Percentiles rank a stretch among this genome's conserved stretches.
Evolutionary conservation across 2,329 filamentous ascomycete genomes (phyloP).

Genomic region (Colletotrichum sp.): DNA sequence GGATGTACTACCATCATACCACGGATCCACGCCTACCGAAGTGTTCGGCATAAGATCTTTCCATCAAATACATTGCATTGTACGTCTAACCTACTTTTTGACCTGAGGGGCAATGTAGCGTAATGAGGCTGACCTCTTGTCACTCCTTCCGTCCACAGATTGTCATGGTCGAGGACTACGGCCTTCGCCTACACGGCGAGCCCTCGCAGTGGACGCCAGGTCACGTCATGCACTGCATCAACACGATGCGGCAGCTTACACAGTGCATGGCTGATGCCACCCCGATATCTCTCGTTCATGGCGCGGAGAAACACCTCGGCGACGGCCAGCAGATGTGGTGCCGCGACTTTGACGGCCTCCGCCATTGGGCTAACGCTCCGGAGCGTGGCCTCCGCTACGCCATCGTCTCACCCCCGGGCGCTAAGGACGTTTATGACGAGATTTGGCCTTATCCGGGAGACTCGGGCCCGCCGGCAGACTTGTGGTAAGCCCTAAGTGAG

Average conservation of each 20-base stretch:
- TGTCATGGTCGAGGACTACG: background rate
- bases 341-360: background rate
- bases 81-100: background rate
- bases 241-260: background rate
- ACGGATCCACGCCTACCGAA: background rate
- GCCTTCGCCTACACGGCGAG: background rate
- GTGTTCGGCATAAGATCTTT: background rate
- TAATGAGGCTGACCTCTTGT: background rate
- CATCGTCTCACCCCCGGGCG: background rate
- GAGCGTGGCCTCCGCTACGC: constrained; percentile 18
- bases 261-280: background rate
- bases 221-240: background rate
- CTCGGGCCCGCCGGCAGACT: background rate
- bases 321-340: background rate
- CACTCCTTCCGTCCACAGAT: background rate
- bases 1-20: background rate
- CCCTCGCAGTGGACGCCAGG: background rate
- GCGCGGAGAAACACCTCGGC: background rate
- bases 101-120: background rate
- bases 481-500: background rate
- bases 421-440: background rate
- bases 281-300: background rate
- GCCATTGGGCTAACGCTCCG: constrained; percentile 16
- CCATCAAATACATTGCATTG: background rate
- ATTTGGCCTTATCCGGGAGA: background rate